Evolutionary conservation across 139 green algal genomes (phyloP), one percentile per base, ranked within the genome.

Genomic region (Yamagishiella unicocca): DNA sequence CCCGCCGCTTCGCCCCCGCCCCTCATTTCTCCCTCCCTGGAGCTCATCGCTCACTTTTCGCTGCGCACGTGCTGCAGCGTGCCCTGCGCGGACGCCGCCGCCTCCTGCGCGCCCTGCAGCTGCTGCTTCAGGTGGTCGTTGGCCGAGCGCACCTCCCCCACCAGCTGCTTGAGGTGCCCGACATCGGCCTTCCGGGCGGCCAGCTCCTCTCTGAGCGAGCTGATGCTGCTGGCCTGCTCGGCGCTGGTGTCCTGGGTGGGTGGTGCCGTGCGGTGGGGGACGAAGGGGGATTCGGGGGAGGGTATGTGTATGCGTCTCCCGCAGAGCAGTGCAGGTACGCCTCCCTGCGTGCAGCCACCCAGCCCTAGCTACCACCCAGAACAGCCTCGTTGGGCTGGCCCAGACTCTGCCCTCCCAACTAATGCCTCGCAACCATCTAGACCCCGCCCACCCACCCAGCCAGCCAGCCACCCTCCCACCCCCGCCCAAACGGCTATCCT

Each of bases 171-270:
- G 21, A 91, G 66, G 64, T 91, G 88, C 29, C 67, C 67, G 38
- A 86, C 82, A 42, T 93, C 90, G 6, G 90, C 76, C 10, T 70
- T 74, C 27, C 83, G 68, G 1, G 62, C 77, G 5, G 86, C 83
- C 78, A 93, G 76, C 38, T 93, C 90, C 83, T 93, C 90, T 61
- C 88, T 81, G 14, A 90, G 25, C 6, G 29, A 38, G 58, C 83
- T n/a, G 4, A 75, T 27, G 25, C 43, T 24, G 31, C 29, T 4
- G 5, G 62, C 37, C 77, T 84, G 77, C 35, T 58, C 77, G 31
- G 38, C 14, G 22, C 33, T 27, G 37, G 35, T 70, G 33, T 54
- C 19, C 76, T 83, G 76, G 3, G 37, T 35, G 27, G 46, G 46
- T n/a, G n/a, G n/a, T n/a, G n/a, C n/a, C n/a, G n/a, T n/a, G n/a